Base-by-base conservation (phyloP, 2,329 filamentous ascomycete species). In the Aureobasidium melanogenum region DNA sequence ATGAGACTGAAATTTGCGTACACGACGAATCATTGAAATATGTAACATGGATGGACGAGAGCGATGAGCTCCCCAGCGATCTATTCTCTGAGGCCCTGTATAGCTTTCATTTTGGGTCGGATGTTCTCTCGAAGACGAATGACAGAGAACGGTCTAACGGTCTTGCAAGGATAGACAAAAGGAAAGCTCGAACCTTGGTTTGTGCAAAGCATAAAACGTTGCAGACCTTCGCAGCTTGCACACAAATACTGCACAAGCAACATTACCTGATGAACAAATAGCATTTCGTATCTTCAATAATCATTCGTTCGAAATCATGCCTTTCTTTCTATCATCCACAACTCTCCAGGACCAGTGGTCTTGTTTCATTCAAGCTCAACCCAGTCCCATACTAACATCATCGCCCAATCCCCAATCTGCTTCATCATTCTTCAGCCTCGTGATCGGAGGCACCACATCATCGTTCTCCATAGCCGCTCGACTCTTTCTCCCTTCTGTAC, bases 381-480 rank as follows among this genome's bases (percentile, higher is more conserved):
- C 64, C 66, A 43, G 44, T 7, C 41, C 62, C 62, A 63, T 63
- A 48, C 52, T 63, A 24, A 65, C 64, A 55, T 65, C 64, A 39
- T 65, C 64, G 14, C 64, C 62, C 30, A 65, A 26, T 15, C 64
- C 64, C 64, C 64, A 65, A 39, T 65, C 64, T n/a, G 62, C 62
- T n/a, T 57, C 60, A 8, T 60, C 32, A 19, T 61, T 51, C 51
- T 62, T 65, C 28, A 65, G 41, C 19, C 60, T 44, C 28, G 54
- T 46, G 12, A 60, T 56, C 2, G 64, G 64, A 19, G 64, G 63
- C 48, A 57, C 56, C 0, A 61, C 41, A 60, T 62, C 62, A 22
- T 60, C 60, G 5, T 44, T 51, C 10, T 59, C 44, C 30, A 41
- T 43, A 10, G 59, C 52, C 9, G 48, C 46, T 22, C 59, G 44